phyloP scores from a whole-genome alignment of 495 filamentous ascomycete genomes.

The Talaromyces ruber region DNA sequence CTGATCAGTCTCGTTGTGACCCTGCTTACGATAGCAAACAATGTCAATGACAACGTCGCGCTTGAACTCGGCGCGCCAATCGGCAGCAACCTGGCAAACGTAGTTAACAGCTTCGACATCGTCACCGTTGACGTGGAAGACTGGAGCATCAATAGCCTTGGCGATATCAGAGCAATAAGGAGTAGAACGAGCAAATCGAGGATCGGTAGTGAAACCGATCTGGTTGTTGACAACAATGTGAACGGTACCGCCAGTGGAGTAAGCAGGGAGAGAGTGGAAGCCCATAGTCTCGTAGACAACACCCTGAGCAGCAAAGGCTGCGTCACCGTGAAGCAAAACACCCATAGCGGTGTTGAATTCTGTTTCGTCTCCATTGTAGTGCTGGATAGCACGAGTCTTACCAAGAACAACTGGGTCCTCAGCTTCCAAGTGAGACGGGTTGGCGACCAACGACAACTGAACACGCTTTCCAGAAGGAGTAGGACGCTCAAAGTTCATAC shows the following conservation, averaged over 20 bases:
- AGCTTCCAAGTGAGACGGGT: constrained; percentile 96
- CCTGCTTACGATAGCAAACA: constrained; percentile 97
- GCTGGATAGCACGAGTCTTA: constrained; percentile 95
- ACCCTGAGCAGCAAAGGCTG: constrained; percentile 92
- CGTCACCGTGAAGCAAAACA: constrained; percentile 92
- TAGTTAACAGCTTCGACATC: constrained; percentile 98
- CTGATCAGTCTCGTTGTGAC: constrained; percentile 99
- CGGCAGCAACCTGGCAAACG: constrained; percentile 90
- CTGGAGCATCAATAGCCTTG: constrained; percentile 94
- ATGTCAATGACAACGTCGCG: constrained; percentile 95
- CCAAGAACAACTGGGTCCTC: constrained; percentile 97
- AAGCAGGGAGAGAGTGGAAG: constrained; percentile 88
- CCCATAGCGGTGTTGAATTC: constrained; percentile 85
- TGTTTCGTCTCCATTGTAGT: constrained; percentile 96
- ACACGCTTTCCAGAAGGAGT: constrained; percentile 98
- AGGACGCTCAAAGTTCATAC: constrained; percentile 99
- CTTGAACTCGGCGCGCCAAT: constrained; percentile 98
- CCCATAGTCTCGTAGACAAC: constrained; percentile 98
- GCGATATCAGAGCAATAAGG: constrained; percentile 99
- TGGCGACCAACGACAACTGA: constrained; percentile 94
- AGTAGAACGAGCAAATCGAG: constrained; percentile 91
- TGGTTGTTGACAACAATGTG: constrained; percentile 99
- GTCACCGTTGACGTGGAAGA: constrained; percentile 98
- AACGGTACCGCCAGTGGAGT: constrained; percentile 95
- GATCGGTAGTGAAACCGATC: constrained; percentile 99